Percentiles rank a stretch among this genome's conserved stretches.
Evolutionary conservation across 257 asterid species (phyloP).

Genomic region (Penstemon davidsonii): DNA sequence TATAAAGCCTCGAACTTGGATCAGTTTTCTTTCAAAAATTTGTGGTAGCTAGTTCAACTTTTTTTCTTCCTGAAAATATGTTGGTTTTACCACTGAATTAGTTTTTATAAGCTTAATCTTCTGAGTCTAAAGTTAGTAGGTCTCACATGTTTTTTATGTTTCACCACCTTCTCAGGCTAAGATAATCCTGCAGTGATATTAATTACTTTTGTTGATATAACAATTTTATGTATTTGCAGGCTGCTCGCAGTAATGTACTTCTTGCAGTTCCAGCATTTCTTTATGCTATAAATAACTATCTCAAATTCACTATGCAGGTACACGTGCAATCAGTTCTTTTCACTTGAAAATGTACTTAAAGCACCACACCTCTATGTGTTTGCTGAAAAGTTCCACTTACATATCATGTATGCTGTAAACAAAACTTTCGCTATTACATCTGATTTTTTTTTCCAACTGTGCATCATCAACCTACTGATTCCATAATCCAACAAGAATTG

Average conservation of each 20-base stretch:
- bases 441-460: neutral
- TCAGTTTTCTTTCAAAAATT: conserved; percentile 6
- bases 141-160: neutral
- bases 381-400: neutral
- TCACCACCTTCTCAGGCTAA: neutral
- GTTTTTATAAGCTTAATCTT: conserved; percentile 1
- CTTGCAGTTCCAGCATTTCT: conserved; percentile 96
- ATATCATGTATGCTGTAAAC: neutral
- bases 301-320: conserved; percentile 96
- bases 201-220: conserved; percentile 21
- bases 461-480: conserved; percentile 17
- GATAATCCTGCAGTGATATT: conserved; percentile 1
- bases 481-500: conserved; percentile 11
- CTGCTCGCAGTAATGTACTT: conserved; percentile 80
- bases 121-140: neutral
- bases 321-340: conserved; percentile 14
- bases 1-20: neutral
- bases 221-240: conserved; percentile 52
- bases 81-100: conserved; percentile 12
- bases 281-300: conserved; percentile 89
- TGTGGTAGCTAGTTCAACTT: neutral
- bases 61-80: conserved; percentile 18
- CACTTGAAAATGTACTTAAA: neutral
- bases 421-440: neutral
- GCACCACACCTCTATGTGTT: conserved; percentile 10